Evolutionary conservation across 805 yeast genomes (phyloP).

Genomic region (Starmera dryadoides): DNA sequence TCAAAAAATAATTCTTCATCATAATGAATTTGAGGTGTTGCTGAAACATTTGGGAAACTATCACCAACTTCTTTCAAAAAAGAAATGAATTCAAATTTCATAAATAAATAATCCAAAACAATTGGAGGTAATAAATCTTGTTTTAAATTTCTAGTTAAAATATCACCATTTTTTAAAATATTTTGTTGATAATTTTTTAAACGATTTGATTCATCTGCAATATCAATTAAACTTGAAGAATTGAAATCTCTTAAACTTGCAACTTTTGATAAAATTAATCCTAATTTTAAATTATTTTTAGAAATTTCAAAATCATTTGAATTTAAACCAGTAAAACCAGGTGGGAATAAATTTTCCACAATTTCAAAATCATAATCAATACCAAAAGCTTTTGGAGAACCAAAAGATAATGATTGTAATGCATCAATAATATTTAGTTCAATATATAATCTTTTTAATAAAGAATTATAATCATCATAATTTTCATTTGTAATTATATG

Average conservation of each 20-base stretch:
- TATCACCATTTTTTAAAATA: neutral
- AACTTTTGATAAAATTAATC: conserved; percentile 17
- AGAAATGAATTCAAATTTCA: conserved; percentile 29
- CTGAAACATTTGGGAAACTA: neutral
- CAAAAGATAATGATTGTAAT: conserved; percentile 45
- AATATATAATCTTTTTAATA: conserved; percentile 37
- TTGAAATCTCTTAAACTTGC: conserved; percentile 5
- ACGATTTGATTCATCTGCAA: no score
- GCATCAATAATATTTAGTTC: conserved; percentile 42
- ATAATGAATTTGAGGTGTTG: conserved; percentile 3
- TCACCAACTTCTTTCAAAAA: conserved; percentile 27
- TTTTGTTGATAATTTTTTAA: neutral
- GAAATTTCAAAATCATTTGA: conserved; percentile 6
- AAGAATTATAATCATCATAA: conserved; percentile 16
- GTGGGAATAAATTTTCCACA: conserved; percentile 16
- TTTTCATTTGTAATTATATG: conserved; percentile 8
- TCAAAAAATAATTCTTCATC: conserved; percentile 27
- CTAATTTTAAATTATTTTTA: conserved; percentile 19
- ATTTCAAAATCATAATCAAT: conserved; percentile 8
- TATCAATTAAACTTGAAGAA: neutral
- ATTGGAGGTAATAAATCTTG: conserved; percentile 9
- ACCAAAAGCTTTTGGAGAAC: conserved; percentile 30
- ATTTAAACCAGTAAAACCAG: conserved; percentile 6
- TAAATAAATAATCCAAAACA: conserved; percentile 23
- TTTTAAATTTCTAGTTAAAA: conserved; percentile 3